Base-by-base conservation (phyloP, 1,284 basidiomycete genomes). In the Ustilago tritici region DNA sequence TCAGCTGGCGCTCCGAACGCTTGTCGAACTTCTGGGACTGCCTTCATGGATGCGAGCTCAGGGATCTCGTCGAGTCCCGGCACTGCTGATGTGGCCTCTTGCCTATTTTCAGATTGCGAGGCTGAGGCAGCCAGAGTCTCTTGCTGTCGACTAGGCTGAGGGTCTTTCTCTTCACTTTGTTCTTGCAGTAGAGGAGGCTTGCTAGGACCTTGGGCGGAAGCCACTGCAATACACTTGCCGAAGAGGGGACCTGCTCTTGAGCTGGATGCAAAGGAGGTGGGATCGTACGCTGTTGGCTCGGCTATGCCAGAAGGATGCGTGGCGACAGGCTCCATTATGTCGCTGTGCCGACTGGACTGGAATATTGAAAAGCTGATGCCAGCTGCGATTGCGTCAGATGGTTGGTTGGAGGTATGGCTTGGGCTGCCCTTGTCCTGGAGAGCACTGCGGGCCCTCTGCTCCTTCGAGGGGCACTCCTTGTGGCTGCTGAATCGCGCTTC, bases 321-420 rank as follows among this genome's bases (percentile, higher is more conserved):
- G 31, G 60, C 64, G 69, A 71, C 63, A 35, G 50, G 50, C 17
- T 54, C 36, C 63, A 63, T 62, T 15, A 2, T 38, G 35, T 8
- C 9, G 23, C 31, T 31, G 23, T 15, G 31, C 49, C 23, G 19
- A 41, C 6, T 12, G 40, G 17, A 4, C 6, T 15, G 15, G 40
- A 46, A 11, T 15, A 19, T 19, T 7, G 43, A 3, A 46, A 15
- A 19, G 43, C 4, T 46, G n/a, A 19, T 19, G 43, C 3, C 6
- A 46, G 19, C 1, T 17, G 19, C 43, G 4, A 46, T 19, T 11
- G 43, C 3, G n/a, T 6, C 43, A 19, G 19, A 10, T 19, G n/a
- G n/a, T 17, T 4, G 7, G 43, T 19, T 19, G n/a, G n/a, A n/a
- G 31, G n/a, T 32, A 12, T 28, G 6, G 28, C 8, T 28, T 12